Base-by-base conservation (phyloP, 768 basidiomycete species). In the Suillus discolor region DNA sequence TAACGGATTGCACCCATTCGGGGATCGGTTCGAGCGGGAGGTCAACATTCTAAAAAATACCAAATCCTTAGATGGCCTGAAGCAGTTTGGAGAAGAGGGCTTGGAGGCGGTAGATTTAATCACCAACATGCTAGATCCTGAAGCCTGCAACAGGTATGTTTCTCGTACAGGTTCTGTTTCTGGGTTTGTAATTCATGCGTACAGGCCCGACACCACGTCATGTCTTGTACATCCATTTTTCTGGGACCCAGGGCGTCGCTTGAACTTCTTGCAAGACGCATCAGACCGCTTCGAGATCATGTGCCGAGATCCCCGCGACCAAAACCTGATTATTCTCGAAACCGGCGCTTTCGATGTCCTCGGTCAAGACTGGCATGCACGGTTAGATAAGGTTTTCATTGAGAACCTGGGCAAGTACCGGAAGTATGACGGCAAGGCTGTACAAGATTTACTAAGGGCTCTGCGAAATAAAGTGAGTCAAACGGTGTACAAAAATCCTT, bases 281-380 rank as follows among this genome's bases (percentile, higher is more conserved):
- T 97, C 96, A 0, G 97, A 99, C 77, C 87, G 96, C 6, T 99
- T 99, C 76, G 97, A 99, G 78, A 96, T 96, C 74, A 97, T 99
- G 94, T 92, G 90, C 70, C 87, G 94, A 38, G 96, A 97, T 57
- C 96, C 96, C 0, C 89, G 88, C 64, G 94, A 97, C 64, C 83
- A 87, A 0, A 84, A 87, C 64, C 83, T 99, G 28, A 70, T 93
- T 15, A 78, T 83, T 13, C 84, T 99, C 20, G 97, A 99, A 79
- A 83, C 78, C 0, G 84, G 83, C 55, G 92, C 94, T 0, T 69
- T 73, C 39, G 76, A 78, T 11, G 89, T 99, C 59, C 91, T 99
- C 3, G 96, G 96, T 28, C 84, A 86, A 65, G 97, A 98, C 77
- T 99, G 97, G 97, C 88, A 91, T 66, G 75, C 87, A 16, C 85